These are phyloP conservation scores for Pulchroboletus neoregius DNA, from an alignment of 1,284 basidiomycete species.

Conservation along the genomic window DNA sequence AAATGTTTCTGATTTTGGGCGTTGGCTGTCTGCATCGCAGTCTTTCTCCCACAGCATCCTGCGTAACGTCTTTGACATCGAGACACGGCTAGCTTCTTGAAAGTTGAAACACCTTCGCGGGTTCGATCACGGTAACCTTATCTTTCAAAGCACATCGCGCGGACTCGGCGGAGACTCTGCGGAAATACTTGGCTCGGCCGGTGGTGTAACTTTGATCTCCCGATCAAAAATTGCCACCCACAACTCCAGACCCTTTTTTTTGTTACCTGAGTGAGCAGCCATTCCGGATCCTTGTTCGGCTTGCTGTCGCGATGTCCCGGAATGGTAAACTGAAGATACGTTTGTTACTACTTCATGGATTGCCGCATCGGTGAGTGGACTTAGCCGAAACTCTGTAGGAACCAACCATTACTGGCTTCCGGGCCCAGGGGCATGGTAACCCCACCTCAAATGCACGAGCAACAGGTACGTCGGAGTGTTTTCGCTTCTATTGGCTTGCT, in stretches of 20 bases:
- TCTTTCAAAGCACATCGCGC: background rate
- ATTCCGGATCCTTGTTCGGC: background rate
- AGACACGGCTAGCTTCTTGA: background rate
- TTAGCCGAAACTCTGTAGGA: background rate
- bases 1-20: too few species aligned
- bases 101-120: slow-evolving; percentile 9
- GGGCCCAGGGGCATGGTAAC: background rate
- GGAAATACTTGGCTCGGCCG: background rate
- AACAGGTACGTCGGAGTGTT: slow-evolving; percentile 3
- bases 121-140: slow-evolving; percentile 1
- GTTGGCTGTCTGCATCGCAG: too few species aligned
- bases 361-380: background rate
- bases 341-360: background rate
- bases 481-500: background rate
- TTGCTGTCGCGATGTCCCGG: background rate
- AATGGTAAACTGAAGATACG: too few species aligned
- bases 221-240: slow-evolving; percentile 3
- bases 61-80: background rate
- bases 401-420: background rate
- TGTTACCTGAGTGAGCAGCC: too few species aligned
- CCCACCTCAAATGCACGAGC: background rate
- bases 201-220: background rate
- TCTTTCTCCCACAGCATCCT: too few species aligned
- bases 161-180: background rate
- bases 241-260: background rate